Evolutionary conservation across 1,139 yeast genomes (phyloP).

Genomic region (Pichia sp.): DNA sequence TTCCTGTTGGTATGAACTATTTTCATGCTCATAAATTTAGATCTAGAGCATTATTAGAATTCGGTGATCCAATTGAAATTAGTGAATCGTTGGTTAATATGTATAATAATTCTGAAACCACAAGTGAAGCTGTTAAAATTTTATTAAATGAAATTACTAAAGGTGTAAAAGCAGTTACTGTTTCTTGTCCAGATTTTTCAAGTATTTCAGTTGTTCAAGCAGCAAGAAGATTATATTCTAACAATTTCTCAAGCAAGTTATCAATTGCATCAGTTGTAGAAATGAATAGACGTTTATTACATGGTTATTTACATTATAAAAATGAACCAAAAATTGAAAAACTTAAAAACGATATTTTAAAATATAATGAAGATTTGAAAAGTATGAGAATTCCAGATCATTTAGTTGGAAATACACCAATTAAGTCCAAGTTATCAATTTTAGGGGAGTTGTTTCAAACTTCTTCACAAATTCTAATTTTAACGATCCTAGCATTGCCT

Average conservation of each 20-base stretch:
- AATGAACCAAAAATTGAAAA: conserved; percentile 64
- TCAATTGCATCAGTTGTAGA: conserved; percentile 84
- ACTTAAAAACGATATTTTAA: conserved; percentile 53
- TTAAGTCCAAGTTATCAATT: conserved; percentile 37
- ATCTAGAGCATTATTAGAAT: conserved; percentile 90
- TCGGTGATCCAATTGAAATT: conserved; percentile 82
- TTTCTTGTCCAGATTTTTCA: conserved; percentile 87
- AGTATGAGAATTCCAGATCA: conserved; percentile 82
- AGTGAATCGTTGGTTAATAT: conserved; percentile 55
- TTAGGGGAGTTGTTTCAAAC: conserved; percentile 48
- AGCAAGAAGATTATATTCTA: conserved; percentile 82
- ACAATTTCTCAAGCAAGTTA: conserved; percentile 58
- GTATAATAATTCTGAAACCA: conserved; percentile 60
- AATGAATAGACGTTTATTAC: conserved; percentile 77
- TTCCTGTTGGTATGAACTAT: conserved; percentile 96
- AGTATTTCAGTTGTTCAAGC: conserved; percentile 91
- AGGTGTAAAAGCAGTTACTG: conserved; percentile 83
- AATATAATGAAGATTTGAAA: conserved; percentile 62
- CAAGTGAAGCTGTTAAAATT: conserved; percentile 65
- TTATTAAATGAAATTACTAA: conserved; percentile 65
- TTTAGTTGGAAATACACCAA: conserved; percentile 62
- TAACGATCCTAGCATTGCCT: conserved; percentile 67
- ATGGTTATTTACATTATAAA: conserved; percentile 70
- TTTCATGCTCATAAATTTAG: conserved; percentile 94
- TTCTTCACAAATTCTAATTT: conserved; percentile 44